Base-by-base conservation (phyloP, 805 yeast genomes). In the Candida cerambycidarum region DNA sequence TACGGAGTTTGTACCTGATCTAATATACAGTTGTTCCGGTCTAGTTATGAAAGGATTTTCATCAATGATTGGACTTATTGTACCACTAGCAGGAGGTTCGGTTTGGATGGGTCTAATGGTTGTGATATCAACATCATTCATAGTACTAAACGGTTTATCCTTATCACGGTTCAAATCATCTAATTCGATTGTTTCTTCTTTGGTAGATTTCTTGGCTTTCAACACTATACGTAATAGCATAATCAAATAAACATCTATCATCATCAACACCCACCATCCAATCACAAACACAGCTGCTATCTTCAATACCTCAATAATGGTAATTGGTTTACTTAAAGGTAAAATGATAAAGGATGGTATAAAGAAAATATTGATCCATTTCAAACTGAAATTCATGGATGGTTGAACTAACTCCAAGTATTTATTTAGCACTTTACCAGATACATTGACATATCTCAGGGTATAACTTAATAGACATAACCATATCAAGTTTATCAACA, bases 361-460 rank as follows among this genome's bases (percentile, higher is more conserved):
- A 68, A 85, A 86, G 56, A 82, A 84, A 5, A 83, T 74, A 57
- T 83, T 84, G 62, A 86, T 86, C 92, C 93, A 85, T 42, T 83
- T 71, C 38, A 85, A 67, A 1, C 83, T 70, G 58, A 84, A 83
- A 47, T 84, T 83, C 65, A 77, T 76, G 12, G 88, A 78, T n/a
- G 83, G 75, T 38, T 82, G 80, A 38, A 82, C 61, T 10, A 69
- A 25, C 32, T 47, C 51, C 30, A 70, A 53, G 42, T 70, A 69
- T 38, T 58, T 49, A 12, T 59, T 57, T 21, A 69, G 50, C 2
- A 60, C 27, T 17, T 31, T 34, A n/a, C 38, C 39, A 14, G 33
- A 19, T 54, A 61, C 54, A 1, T 45, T 32, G 12, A 57, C 35
- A 27, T 50, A 53, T 29, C 5, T 48, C 3, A 59, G 33, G 11